Base-by-base conservation (phyloP, 257 asterid genomes). In the Misopates orontium region DNA sequence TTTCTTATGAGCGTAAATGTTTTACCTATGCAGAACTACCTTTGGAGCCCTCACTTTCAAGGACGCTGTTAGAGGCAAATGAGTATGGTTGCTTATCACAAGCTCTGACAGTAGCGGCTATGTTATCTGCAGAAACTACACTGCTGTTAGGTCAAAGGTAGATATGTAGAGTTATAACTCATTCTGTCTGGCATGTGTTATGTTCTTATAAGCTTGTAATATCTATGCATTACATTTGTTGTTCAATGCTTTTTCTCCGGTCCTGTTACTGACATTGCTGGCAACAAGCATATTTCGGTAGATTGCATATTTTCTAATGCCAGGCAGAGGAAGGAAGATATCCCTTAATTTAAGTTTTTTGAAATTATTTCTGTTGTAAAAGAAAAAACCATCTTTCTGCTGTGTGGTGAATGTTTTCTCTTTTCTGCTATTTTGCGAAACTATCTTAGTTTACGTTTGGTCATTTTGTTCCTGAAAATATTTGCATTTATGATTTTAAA, bases 61-160 rank as follows among this genome's bases (percentile, higher is more conserved):
- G 97, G 85, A 90, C 99, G 66, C 73, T 90, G 76, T 68, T 93
- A 57, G 97, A 90, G 87, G 99, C 99, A 75, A 86, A 93, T 48
- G 85, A 90, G 76, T 81, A 67, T 66, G 95, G 94, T 64, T 85
- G 96, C 73, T 75, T 93, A 65, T 79, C 96, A 66, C 92, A 90
- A 49, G 95, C 99, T 72, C 69, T 93, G 73, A 93, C 96, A 25
- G 95, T 93, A 67, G 96, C 78, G 62, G 95, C 99, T 31, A 93
- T 93, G 99, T 71, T 93, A 71, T 93, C 97, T 73, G 96, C 97
- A 32, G 97, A 93, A 83, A 86, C 95, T 71, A 70, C 87, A n/a
- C 61, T 90, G 83, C 82, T 90, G 70, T 64, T 80, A 58, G 83
- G 84, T 69, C 90, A 77, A 61, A 89, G 96, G 98, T 89, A 80